Conservation (phyloP, 371 early-diverging fungal genomes). For the Mortierella sp. region DNA sequence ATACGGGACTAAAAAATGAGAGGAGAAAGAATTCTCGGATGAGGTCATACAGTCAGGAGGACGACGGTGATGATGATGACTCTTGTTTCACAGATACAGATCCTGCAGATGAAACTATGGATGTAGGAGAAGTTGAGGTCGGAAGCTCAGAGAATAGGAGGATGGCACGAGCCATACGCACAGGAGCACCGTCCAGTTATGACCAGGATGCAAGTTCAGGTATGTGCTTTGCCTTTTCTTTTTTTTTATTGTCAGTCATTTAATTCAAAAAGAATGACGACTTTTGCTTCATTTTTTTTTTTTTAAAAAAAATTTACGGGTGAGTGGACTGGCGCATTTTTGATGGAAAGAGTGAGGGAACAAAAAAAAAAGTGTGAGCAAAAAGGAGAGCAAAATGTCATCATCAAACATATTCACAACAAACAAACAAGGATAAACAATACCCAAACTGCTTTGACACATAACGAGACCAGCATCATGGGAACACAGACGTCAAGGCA, state of each 20-base stretch:
- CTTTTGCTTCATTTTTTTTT: constrained; percentile 1
- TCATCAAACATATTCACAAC: constrained; percentile 18
- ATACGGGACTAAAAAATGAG: constrained; percentile 45
- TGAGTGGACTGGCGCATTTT: background rate
- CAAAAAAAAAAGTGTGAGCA: constrained; percentile 13
- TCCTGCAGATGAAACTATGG: constrained; percentile 14
- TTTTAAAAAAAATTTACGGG: background rate
- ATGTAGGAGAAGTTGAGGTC: constrained; percentile 21
- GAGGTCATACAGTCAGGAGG: constrained; percentile 20
- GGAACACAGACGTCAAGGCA: background rate
- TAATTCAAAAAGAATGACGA: constrained; percentile 11
- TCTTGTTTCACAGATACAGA: constrained; percentile 33
- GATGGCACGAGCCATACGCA: constrained; percentile 5
- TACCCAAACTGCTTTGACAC: background rate
- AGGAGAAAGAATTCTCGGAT: constrained; percentile 19
- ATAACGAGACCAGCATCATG: background rate
- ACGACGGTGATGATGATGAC: constrained; percentile 26
- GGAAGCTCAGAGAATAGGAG: background rate
- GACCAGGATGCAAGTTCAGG: constrained; percentile 47
- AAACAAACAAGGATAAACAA: background rate
- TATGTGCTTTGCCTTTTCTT: constrained; percentile 15
- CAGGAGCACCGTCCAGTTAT: constrained; percentile 15
- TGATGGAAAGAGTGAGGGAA: background rate
- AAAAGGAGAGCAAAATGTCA: constrained; percentile 26
- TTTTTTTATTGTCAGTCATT: constrained; percentile 1